Evolutionary conservation across 1,284 basidiomycete species (phyloP).

Genomic region (Heterobasidion occidentale): DNA sequence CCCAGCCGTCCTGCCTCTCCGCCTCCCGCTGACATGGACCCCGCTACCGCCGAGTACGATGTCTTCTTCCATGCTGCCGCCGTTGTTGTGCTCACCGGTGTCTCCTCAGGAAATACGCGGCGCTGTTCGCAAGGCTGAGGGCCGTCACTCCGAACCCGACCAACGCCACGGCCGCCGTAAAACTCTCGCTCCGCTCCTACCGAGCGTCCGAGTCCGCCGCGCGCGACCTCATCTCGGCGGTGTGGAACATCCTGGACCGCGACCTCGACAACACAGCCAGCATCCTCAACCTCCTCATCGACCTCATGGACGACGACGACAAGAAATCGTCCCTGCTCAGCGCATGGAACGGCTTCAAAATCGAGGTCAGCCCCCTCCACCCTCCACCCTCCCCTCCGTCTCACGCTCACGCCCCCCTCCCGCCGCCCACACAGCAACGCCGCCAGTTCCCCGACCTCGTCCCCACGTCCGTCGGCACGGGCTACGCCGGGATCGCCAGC

Average conservation of each 20-base stretch:
- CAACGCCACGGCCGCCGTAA: conserved; percentile 70
- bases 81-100: background rate
- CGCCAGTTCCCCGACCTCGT: conserved; percentile 77
- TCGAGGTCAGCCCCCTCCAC: conserved; percentile 51
- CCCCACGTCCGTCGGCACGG: conserved; percentile 49
- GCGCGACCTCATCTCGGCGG: conserved; percentile 79
- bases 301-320: conserved; percentile 78
- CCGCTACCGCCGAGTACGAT: conserved; percentile 46
- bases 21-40: conserved; percentile 40
- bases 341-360: conserved; percentile 80
- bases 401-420: conserved; percentile 3
- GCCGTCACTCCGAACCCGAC: conserved; percentile 64
- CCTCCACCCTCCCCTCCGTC: background rate
- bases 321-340: conserved; percentile 71
- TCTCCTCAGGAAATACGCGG: conserved; percentile 52
- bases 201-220: conserved; percentile 74
- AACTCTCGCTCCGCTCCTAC: conserved; percentile 77
- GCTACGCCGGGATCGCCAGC: conserved; percentile 72
- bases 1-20: conserved; percentile 39
- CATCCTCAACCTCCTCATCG: conserved; percentile 73
- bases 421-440: conserved; percentile 50
- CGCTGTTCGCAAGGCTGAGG: conserved; percentile 64
- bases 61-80: background rate
- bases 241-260: conserved; percentile 79
- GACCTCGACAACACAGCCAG: conserved; percentile 72